Conservation (phyloP, 768 basidiomycete genomes). For the Chlorophyllum brunneum region DNA sequence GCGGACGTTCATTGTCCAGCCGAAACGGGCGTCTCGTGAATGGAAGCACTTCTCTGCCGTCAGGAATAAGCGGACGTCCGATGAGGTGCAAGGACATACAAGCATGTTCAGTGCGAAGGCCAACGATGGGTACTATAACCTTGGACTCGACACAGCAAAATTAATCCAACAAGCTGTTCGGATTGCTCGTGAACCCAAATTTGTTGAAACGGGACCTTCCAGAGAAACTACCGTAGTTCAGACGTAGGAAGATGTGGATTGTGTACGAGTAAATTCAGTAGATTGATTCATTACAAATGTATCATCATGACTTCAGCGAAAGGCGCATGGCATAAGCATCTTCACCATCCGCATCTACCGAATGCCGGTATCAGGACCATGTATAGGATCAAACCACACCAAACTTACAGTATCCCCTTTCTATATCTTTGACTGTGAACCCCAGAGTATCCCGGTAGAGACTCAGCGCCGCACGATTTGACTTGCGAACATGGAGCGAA, state of each 20-base stretch:
- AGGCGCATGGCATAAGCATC: slow-evolving; percentile 92
- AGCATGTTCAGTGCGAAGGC: slow-evolving; percentile 80
- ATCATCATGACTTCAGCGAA: slow-evolving; percentile 35
- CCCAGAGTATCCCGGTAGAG: slow-evolving; percentile 91
- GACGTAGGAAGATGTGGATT: too few relatives aligned
- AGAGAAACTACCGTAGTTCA: neutral
- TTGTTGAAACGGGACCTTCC: neutral
- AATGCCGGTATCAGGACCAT: neutral
- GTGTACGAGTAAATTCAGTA: too few relatives aligned
- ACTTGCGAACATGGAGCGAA: slow-evolving; percentile 91
- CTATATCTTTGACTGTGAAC: slow-evolving; percentile 82
- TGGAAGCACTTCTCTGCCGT: slow-evolving; percentile 58
- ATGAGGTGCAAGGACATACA: slow-evolving; percentile 84
- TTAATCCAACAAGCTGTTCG: slow-evolving; percentile 56
- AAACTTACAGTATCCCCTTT: slow-evolving; percentile 84
- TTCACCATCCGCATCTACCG: slow-evolving; percentile 88
- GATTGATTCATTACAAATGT: too few relatives aligned
- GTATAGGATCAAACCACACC: neutral
- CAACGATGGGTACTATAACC: slow-evolving; percentile 88
- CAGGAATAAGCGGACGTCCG: slow-evolving; percentile 60
- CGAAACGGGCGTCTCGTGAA: slow-evolving; percentile 45
- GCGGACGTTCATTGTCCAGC: slow-evolving; percentile 80
- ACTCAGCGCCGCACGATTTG: slow-evolving; percentile 87
- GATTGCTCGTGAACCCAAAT: slow-evolving; percentile 3
- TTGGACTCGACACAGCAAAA: slow-evolving; percentile 67